A percentile compares a stretch with the other conserved stretches of the same genome.
Evolutionary conservation across 305 asterid genomes (phyloP).

Genomic region (Nicotiana rustica): DNA sequence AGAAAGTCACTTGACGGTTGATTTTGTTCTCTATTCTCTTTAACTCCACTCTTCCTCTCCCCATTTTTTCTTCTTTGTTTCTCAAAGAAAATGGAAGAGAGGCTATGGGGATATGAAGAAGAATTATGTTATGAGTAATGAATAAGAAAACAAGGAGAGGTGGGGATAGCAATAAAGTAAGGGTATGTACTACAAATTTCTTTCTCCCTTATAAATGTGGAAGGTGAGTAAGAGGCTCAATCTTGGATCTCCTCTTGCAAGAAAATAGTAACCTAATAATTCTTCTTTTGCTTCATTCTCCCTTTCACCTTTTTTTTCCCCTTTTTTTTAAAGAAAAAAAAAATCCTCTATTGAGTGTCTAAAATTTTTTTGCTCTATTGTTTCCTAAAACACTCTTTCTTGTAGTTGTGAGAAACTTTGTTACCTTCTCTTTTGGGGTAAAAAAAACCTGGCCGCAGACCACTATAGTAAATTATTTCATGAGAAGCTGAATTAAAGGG

Average conservation of each 20-base stretch:
- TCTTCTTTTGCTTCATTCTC: conserved; percentile 40
- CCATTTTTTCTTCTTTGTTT: conserved; percentile 48
- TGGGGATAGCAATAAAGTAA: conserved; percentile 11
- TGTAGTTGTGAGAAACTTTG: conserved; percentile 24
- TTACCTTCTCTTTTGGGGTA: conserved; percentile 34
- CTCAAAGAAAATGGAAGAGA: not conserved
- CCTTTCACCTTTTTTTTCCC: not conserved
- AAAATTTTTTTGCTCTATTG: not conserved
- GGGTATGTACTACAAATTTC: conserved; percentile 42
- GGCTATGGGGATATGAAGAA: no score
- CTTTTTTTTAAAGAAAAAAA: conserved; percentile 6
- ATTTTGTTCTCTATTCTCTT: conserved; percentile 87
- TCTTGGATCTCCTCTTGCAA: conserved; percentile 52
- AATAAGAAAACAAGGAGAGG: conserved; percentile 33
- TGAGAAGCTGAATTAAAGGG: not conserved
- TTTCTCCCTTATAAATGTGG: conserved; percentile 46
- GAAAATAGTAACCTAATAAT: conserved; percentile 54
- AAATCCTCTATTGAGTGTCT: conserved; percentile 26
- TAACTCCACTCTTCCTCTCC: conserved; percentile 85
- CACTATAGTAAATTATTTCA: not conserved
- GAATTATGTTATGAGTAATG: conserved; percentile 8
- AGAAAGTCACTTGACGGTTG: conserved; percentile 81
- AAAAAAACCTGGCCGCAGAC: conserved; percentile 32
- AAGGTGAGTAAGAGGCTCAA: conserved; percentile 45
- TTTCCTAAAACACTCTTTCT: not conserved